Conservation (phyloP, 2,329 filamentous ascomycete species). For the Trichoderma aggressivum region DNA sequence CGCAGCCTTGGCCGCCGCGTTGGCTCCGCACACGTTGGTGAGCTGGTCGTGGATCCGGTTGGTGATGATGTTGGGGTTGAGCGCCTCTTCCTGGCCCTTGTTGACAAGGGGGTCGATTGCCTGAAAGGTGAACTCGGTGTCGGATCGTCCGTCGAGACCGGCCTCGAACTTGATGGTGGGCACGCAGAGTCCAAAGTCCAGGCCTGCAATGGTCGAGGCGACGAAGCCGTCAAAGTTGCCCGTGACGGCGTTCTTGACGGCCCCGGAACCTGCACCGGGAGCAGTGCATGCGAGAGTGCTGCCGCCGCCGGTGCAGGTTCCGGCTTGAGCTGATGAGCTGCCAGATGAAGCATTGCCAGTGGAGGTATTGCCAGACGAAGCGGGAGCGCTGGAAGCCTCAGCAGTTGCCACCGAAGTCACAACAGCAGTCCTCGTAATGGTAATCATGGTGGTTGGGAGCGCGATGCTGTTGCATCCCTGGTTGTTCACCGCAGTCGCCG, state of each 20-base stretch:
- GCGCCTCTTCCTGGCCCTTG: constrained; percentile 4
- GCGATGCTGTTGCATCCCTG: neutral
- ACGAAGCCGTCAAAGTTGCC: constrained; percentile 11
- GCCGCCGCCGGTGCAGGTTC: neutral
- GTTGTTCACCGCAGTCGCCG: neutral
- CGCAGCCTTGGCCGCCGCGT: constrained; percentile 10
- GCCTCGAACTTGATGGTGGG: constrained; percentile 10
- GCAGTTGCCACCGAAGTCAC: neutral
- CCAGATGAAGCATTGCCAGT: neutral
- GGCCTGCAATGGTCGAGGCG: neutral
- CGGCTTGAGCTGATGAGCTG: neutral
- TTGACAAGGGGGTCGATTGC: constrained; percentile 5
- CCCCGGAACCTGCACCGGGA: neutral
- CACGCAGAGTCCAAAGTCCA: constrained; percentile 2
- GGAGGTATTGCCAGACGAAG: neutral
- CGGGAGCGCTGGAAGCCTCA: neutral
- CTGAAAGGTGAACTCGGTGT: constrained; percentile 9
- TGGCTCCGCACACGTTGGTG: constrained; percentile 8
- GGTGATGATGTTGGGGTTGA: constrained; percentile 13
- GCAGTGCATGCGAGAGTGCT: neutral
- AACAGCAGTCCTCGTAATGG: neutral
- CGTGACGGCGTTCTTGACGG: constrained; percentile 4
- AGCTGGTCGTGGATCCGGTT: constrained; percentile 10
- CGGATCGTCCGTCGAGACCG: neutral
- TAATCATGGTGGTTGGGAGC: constrained; percentile 1